Conservation (phyloP, 768 basidiomycete genomes). For the Mycena chlorophos region DNA sequence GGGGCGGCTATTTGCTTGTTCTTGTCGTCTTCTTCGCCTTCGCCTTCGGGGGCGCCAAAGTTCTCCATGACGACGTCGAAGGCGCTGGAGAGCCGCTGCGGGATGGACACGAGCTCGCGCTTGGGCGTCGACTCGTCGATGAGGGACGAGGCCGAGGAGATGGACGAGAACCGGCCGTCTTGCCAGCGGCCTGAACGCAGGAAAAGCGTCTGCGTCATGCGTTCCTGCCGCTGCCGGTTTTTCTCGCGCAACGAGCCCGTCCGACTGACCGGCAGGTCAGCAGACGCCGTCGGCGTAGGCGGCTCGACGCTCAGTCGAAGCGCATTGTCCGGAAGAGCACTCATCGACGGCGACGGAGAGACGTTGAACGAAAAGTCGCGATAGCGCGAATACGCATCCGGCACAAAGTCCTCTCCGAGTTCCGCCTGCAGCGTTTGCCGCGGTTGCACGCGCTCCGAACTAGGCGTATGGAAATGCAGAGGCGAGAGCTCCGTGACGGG, state of each 20-base stretch:
- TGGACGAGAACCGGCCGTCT: slow-evolving; percentile 48
- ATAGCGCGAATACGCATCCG: slow-evolving; percentile 50
- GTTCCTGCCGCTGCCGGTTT: slow-evolving; percentile 30
- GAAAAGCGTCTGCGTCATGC: slow-evolving; percentile 53
- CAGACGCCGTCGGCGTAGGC: slow-evolving; percentile 34
- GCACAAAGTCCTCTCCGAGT: slow-evolving; percentile 54
- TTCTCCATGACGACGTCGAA: slow-evolving; percentile 50
- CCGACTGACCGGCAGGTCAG: slow-evolving; percentile 1
- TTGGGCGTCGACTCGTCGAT: slow-evolving; percentile 12
- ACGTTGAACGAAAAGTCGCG: slow-evolving; percentile 51
- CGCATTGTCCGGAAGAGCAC: slow-evolving; percentile 17
- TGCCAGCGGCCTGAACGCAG: slow-evolving; percentile 61
- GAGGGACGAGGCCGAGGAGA: slow-evolving; percentile 18
- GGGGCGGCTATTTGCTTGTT: background rate
- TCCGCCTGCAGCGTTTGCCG: slow-evolving; percentile 54
- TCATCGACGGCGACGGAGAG: slow-evolving; percentile 39
- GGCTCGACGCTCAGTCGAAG: slow-evolving; percentile 44
- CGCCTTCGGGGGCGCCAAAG: slow-evolving; percentile 23
- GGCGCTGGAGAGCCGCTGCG: slow-evolving; percentile 41
- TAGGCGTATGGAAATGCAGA: slow-evolving; percentile 29
- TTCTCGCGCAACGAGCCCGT: slow-evolving; percentile 25
- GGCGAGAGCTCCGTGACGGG: slow-evolving; percentile 40
- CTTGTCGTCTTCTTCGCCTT: slow-evolving; percentile 1
- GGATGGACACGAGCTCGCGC: slow-evolving; percentile 29
- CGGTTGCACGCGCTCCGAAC: slow-evolving; percentile 18